Base-by-base conservation (phyloP, 495 filamentous ascomycete species). In the Letharia columbiana region DNA sequence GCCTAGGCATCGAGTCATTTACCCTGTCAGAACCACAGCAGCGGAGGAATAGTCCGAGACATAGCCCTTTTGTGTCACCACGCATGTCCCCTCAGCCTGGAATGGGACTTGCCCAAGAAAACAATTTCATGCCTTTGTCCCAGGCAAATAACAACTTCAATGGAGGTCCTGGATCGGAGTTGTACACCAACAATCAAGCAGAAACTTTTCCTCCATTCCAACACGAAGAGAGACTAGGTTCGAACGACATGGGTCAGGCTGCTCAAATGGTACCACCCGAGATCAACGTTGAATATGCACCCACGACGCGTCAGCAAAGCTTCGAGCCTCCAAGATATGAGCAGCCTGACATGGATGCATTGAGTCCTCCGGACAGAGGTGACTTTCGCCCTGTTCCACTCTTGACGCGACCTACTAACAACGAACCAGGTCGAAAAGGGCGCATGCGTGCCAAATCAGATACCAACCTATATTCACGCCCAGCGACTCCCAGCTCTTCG, bases 281-380 rank as follows among this genome's bases (percentile, higher is more conserved):
- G 52, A 97, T 98, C 73, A 94, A 92, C 71, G 91, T 98, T 69
- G 88, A 96, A 73, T 91, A 91, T 74, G 94, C 93, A 8, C 93
- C 93, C 33, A 91, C 91, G n/a, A 83, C 91, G 15, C 79, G 83
- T 59, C 87, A 84, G 70, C 83, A 79, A 33, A 87, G 82, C 61
- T 91, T 95, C 70, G 89, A 90, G 59, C 86, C 84, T 50, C 78
- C 81, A 18, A 92, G 89, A 69, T 79, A 81, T 59, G 73, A 77
- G 18, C 79, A 76, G 10, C 9, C 31, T 0, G 86, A 94, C 69
- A 78, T 86, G 31, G 89, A 93, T 72, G 90, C 91, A 31, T 76
- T 98, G 67, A 93, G 87, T 62, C 92, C 92, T 23, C 92, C 92
- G 13, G 85, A 91, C 62, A 85, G 91, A 82, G 84, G 92, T 96